Conservation (phyloP, 305 asterid species). For the Petunia hybrid region DNA sequence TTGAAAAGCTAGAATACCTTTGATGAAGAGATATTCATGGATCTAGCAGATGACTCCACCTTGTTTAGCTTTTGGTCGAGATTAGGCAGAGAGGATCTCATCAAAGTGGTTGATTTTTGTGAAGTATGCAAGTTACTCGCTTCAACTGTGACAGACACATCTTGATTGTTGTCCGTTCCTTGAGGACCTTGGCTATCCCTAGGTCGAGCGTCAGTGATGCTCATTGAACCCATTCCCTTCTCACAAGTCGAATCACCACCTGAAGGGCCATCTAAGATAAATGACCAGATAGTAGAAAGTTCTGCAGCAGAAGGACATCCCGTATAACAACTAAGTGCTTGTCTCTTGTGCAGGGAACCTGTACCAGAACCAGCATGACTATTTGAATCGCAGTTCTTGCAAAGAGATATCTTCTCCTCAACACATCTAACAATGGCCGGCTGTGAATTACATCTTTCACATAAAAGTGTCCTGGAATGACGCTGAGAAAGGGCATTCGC, state of each 20-base stretch:
- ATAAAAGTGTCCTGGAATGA: constrained; percentile 78
- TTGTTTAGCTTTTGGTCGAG: constrained; percentile 17
- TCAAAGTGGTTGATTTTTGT: constrained; percentile 43
- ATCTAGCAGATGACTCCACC: constrained; percentile 7
- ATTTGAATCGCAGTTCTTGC: constrained; percentile 75
- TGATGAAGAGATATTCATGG: constrained; percentile 30
- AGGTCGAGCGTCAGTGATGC: constrained; percentile 49
- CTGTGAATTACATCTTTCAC: constrained; percentile 73
- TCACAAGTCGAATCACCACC: constrained; percentile 51
- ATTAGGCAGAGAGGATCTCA: constrained; percentile 17
- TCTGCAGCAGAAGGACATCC: constrained; percentile 93
- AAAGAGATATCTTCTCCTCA: constrained; percentile 81
- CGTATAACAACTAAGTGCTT: constrained; percentile 73
- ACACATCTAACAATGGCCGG: constrained; percentile 73
- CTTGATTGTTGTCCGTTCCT: constrained; percentile 47
- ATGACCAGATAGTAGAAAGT: constrained; percentile 85
- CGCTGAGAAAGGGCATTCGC: constrained; percentile 92
- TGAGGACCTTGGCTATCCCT: constrained; percentile 43
- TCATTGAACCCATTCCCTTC: constrained; percentile 47
- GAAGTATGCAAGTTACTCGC: constrained; percentile 35
- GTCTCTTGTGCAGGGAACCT: constrained; percentile 56
- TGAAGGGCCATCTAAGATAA: constrained; percentile 61
- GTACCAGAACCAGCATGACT: constrained; percentile 54
- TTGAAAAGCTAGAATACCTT: constrained; percentile 30
- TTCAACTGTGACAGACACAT: constrained; percentile 41